A percentile compares a stretch with the other conserved stretches of the same genome.
Evolutionary conservation across 352 stramenopile genomes (phyloP).

Genomic region (Globisporangium nodosum): DNA sequence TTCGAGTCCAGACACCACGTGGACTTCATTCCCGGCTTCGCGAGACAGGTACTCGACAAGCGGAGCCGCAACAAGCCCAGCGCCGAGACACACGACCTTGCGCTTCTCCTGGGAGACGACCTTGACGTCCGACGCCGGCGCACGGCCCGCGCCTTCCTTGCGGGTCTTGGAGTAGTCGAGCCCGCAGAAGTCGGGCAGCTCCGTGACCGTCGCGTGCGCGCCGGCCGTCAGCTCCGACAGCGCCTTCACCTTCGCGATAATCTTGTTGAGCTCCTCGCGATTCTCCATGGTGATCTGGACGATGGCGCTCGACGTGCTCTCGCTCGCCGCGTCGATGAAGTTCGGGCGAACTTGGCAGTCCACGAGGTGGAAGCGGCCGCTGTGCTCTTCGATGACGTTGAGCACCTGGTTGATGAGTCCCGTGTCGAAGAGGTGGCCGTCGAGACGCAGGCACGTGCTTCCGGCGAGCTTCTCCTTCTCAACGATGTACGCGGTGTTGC

Average conservation of each 20-base stretch:
- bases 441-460: slow-evolving; percentile 73
- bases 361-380: slow-evolving; percentile 87
- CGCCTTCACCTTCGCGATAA: slow-evolving; percentile 82
- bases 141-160: slow-evolving; percentile 50
- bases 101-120: slow-evolving; percentile 59
- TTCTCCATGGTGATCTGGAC: slow-evolving; percentile 79
- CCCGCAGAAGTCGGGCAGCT: slow-evolving; percentile 75
- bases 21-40: slow-evolving; percentile 60
- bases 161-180: slow-evolving; percentile 64
- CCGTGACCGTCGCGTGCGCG: slow-evolving; percentile 81
- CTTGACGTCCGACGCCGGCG: slow-evolving; percentile 6
- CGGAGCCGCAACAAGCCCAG: slow-evolving; percentile 78
- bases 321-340: slow-evolving; percentile 32
- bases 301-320: slow-evolving; percentile 62
- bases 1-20: slow-evolving; percentile 70
- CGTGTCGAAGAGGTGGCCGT: slow-evolving; percentile 96
- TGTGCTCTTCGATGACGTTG: slow-evolving; percentile 90
- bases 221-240: slow-evolving; percentile 80
- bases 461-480: slow-evolving; percentile 70
- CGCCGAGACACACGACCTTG: slow-evolving; percentile 86
- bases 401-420: slow-evolving; percentile 95
- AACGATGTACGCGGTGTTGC: slow-evolving; percentile 54
- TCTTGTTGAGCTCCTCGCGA: slow-evolving; percentile 68
- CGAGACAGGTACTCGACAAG: slow-evolving; percentile 84
- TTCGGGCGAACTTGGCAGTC: slow-evolving; percentile 89